phyloP scores from a whole-genome alignment of 2,329 filamentous ascomycete species.

The Alternaria gaisen region DNA sequence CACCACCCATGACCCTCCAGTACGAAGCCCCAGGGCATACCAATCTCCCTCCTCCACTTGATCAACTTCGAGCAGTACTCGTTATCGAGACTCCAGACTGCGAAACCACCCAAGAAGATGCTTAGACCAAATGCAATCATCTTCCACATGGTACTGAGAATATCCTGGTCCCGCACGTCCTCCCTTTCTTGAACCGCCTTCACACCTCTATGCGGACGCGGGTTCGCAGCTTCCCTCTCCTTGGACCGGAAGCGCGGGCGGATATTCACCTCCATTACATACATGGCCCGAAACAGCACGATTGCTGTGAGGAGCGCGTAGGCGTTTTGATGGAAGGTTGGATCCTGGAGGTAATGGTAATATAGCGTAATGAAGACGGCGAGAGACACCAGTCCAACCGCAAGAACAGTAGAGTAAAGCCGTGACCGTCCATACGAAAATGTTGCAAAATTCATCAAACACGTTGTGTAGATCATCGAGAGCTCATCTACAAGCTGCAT shows the following conservation, averaged over 20 bases:
- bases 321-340: constrained; percentile 81
- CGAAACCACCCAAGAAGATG: constrained; percentile 78
- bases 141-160: constrained; percentile 75
- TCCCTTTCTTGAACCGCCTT: constrained; percentile 55
- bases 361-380: constrained; percentile 75
- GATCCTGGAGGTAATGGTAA: constrained; percentile 84
- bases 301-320: constrained; percentile 76
- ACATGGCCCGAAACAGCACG: constrained; percentile 77
- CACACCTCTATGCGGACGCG: constrained; percentile 38
- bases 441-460: constrained; percentile 73
- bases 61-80: constrained; percentile 74
- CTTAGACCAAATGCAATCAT: constrained; percentile 74
- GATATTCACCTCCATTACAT: constrained; percentile 75
- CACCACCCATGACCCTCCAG: constrained; percentile 79
- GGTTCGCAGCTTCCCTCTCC: constrained; percentile 50
- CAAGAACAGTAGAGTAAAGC: constrained; percentile 63
- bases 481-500: constrained; percentile 77
- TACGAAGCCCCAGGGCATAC: constrained; percentile 81
- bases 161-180: constrained; percentile 65
- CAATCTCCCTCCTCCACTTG: constrained; percentile 71
- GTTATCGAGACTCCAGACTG: constrained; percentile 82
- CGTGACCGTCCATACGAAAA: constrained; percentile 73
- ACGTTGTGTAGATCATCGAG: constrained; percentile 77
- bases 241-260: constrained; percentile 62
- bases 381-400: constrained; percentile 62